Evolutionary conservation across 2,329 filamentous ascomycete species (phyloP), one percentile per base, ranked within the genome.

Genomic region (Fusarium keratoplasticum): DNA sequence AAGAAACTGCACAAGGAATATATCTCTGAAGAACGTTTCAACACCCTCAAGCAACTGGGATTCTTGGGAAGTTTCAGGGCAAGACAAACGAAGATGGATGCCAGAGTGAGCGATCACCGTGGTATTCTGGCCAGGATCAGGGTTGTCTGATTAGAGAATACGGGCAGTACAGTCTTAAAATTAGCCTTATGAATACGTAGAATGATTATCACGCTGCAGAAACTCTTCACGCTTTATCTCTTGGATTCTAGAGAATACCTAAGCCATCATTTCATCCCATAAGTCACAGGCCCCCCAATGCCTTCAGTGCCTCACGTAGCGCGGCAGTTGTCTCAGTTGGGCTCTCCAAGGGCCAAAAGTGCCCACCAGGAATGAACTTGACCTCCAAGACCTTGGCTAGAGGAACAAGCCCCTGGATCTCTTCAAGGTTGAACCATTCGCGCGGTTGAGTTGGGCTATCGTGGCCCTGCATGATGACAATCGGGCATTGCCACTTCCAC

Each of bases 361-460:
- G 55, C 11, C 33, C 55, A 29, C 55, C 55, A 27, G 22, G 33
- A 14, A 58, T 40, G 22, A 58, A 40, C 22, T 40, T 38, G 55
- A 58, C 31, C 1, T 58, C 22, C 10, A 58, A 38, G 3, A 57
- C 20, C 31, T 36, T 58, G 14, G 35, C 55, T n/a, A 3, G 18
- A 38, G 55, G 22, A 40, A 40, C 35, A n/a, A 62, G 38, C 31
- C 14, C 64, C 18, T 38, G 64, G 2, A 63, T 57, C 9, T 63
- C 50, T 22, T 58, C 59, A 22, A 57, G 18, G 2, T 25, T 14
- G 2, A 67, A 63, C 64, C 64, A 66, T 52, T 63, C 38, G 1
- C 64, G 47, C 4, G 64, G 64, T 20, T 63, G 59, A 5, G 59
- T 67, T n/a, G 47, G 47, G n/a, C 64, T 67, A 13, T 67, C 59